Percentiles rank a stretch among this genome's conserved stretches.
Evolutionary conservation across 768 basidiomycete genomes (phyloP).

Genomic region (Lyophyllum semitale): DNA sequence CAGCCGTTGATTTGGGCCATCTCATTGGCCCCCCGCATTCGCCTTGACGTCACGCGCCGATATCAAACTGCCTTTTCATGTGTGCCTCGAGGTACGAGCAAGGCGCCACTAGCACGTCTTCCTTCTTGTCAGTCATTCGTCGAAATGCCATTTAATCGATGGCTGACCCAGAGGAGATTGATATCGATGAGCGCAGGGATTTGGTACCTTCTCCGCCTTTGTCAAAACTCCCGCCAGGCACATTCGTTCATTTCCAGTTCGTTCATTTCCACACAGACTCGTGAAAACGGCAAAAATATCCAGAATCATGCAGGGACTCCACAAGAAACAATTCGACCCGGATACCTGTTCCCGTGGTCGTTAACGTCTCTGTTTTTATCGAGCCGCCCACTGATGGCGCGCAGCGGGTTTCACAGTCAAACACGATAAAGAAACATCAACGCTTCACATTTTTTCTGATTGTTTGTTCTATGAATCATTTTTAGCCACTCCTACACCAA

Average conservation of each 20-base stretch:
- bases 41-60: neutral
- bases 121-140: neutral
- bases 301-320: neutral
- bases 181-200: constrained; percentile 1
- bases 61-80: neutral
- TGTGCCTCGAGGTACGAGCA: constrained; percentile 1
- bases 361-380: too few species aligned
- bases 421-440: neutral
- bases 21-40: neutral
- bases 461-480: neutral
- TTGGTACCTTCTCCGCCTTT: neutral
- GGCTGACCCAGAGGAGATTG: neutral
- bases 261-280: too few species aligned
- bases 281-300: neutral
- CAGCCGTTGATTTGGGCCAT: neutral
- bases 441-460: constrained; percentile 3
- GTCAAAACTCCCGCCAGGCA: neutral
- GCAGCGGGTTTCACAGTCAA: neutral
- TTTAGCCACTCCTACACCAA: constrained; percentile 2
- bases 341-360: neutral
- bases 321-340: neutral
- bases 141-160: neutral
- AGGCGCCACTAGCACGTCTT: neutral
- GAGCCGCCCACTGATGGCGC: constrained; percentile 6
- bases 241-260: neutral